A percentile compares a stretch with the other conserved stretches of the same genome.
These are phyloP conservation scores for Phytophthora kernoviae DNA, from an alignment of 352 stramenopile genomes.

Conservation along the genomic window DNA sequence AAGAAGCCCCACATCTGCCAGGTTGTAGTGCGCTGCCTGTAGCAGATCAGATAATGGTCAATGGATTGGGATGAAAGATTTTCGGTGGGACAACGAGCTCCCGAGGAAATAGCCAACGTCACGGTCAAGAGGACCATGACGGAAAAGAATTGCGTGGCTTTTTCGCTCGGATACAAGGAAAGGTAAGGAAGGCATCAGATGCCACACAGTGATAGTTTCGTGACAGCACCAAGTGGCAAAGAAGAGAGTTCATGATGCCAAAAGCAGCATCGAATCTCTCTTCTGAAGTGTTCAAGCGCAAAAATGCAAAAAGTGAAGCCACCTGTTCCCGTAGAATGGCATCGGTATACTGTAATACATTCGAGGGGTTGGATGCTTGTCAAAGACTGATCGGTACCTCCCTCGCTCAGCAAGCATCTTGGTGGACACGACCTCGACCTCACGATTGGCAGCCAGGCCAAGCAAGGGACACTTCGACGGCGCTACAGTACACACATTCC, in stretches of 20 bases:
- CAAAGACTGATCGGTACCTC: too few relatives aligned
- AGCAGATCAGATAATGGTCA: slow-evolving; percentile 19
- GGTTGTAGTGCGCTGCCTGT: neutral
- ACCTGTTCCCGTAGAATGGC: slow-evolving; percentile 21
- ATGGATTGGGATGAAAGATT: neutral
- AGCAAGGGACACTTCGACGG: too few relatives aligned
- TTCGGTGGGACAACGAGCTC: neutral
- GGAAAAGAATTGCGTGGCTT: slow-evolving; percentile 17
- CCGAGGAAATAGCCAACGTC: slow-evolving; percentile 18
- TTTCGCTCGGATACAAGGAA: slow-evolving; percentile 17
- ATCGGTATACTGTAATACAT: too few relatives aligned
- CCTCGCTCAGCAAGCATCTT: too few relatives aligned
- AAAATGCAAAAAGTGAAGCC: slow-evolving; percentile 11
- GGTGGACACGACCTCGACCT: too few relatives aligned
- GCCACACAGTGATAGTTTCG: slow-evolving; percentile 10
- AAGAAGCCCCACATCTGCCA: slow-evolving; percentile 18
- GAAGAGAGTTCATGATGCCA: neutral
- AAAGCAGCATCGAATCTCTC: too few relatives aligned
- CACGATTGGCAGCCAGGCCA: too few relatives aligned
- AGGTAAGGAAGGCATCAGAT: slow-evolving; percentile 24
- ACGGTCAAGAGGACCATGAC: slow-evolving; percentile 16
- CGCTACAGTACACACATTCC: too few relatives aligned
- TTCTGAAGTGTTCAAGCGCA: slow-evolving; percentile 1
- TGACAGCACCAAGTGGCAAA: slow-evolving; percentile 7
- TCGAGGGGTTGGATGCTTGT: too few relatives aligned